Evolutionary conservation across 2,329 filamentous ascomycete species (phyloP), one percentile per base, ranked within the genome.

Genomic region (Penicillium brevicompactum): DNA sequence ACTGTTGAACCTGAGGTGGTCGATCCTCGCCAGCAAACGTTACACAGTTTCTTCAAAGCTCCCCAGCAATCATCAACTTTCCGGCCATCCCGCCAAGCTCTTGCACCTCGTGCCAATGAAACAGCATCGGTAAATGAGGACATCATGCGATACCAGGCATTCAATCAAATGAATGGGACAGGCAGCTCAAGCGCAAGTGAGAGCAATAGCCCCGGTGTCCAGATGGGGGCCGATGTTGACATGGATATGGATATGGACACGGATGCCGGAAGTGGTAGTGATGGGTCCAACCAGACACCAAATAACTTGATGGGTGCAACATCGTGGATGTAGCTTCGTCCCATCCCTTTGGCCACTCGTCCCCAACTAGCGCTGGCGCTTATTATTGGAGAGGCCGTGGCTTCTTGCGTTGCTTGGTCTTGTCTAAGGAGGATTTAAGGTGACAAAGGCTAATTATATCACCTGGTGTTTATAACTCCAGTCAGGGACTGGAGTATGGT

Each of bases 11-110:
- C 66, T 32, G 67, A 72, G 46, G 61, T 56, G 3, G 41, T 69
- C 27, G 74, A 77, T 57, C 70, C 74, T 16, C 73, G 72, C 21
- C 75, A 77, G 47, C 72, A 75, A 59, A 73, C 73, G 27, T 56
- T 77, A 38, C 66, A 68, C 41, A 71, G 67, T 47, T 77, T 76
- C 64, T 77, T 77, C 59, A 72, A 72, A 37, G 63, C 47, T 38
- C 58, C 31, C 51, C 69, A 52, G 54, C 57, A 46, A 51, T 47
- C 18, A 40, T 62, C 52, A 18, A 51, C 48, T 24, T 62, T 56
- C 46, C 56, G 55, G 57, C 63, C 49, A 49, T 60, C 54, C 16
- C 64, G 59, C 13, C 53, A 64, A 46, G 53, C 63, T 3, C 57
- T 66, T 10, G 63, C 61, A 5, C 60, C 63, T n/a, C 63, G 62